Conservation (phyloP, 306 rosid genomes). For the Delonix regia region DNA sequence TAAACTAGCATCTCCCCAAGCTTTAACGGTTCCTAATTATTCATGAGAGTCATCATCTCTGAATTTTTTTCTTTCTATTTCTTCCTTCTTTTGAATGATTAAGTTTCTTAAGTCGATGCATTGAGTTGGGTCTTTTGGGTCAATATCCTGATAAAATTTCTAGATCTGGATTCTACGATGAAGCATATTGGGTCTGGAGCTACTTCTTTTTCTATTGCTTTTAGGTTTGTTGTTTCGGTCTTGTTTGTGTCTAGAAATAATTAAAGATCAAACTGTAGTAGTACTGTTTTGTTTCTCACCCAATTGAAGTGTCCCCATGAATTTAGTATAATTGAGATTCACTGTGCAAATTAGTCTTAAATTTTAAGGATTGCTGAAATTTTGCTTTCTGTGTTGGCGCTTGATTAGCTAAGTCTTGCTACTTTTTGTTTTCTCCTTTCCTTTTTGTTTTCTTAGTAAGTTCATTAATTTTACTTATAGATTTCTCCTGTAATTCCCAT, state of each 20-base stretch:
- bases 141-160: slow-evolving; percentile 1
- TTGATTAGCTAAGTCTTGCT: not conserved
- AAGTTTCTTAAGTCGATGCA: not conserved
- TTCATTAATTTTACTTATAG: slow-evolving; percentile 18
- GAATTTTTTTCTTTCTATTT: not conserved
- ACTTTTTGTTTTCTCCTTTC: not conserved
- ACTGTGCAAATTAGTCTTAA: not conserved
- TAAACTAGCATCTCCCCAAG: slow-evolving; percentile 7
- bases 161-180: slow-evolving; percentile 46
- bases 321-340: not conserved
- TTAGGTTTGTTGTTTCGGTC: not conserved
- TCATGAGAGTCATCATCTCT: not conserved
- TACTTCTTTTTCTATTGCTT: not conserved
- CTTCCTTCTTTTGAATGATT: not conserved
- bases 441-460: not conserved
- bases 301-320: not conserved
- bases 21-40: not conserved
- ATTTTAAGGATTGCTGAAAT: slow-evolving; percentile 2
- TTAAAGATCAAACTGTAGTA: not conserved
- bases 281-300: slow-evolving; percentile 7
- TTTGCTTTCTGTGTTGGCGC: not conserved
- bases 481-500: not conserved
- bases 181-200: slow-evolving; percentile 15
- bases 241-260: not conserved
- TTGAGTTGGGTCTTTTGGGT: slow-evolving; percentile 13